Percentiles rank a stretch among this genome's conserved stretches.
Conservation (phyloP, 768 basidiomycete species). For the Leucosporidium creatinivorum region DNA sequence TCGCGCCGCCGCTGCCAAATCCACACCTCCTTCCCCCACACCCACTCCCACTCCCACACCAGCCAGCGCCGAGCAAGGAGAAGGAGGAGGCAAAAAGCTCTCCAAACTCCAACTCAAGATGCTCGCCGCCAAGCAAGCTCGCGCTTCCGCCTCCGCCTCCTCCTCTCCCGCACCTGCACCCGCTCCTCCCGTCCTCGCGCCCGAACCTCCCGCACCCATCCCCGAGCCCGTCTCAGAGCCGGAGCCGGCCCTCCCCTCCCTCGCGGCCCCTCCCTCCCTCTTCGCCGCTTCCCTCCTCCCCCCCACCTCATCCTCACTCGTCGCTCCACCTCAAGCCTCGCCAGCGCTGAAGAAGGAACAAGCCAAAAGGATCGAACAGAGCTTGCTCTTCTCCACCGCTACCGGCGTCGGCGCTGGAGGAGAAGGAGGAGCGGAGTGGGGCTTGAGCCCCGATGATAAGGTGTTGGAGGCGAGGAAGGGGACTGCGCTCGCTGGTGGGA, state of each 20-base stretch:
- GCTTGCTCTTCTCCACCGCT: slow-evolving; percentile 25
- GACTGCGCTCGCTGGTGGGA: slow-evolving; percentile 43
- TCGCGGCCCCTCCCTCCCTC: too few species aligned
- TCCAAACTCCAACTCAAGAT: slow-evolving; percentile 36
- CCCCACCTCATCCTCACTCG: background rate
- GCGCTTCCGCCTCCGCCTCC: background rate
- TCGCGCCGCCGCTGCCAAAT: background rate
- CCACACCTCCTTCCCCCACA: slow-evolving; percentile 1
- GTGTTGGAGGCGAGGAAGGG: slow-evolving; percentile 72
- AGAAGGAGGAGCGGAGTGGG: background rate
- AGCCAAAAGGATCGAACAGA: background rate
- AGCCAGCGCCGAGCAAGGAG: background rate
- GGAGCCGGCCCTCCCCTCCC: too few species aligned
- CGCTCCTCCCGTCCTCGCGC: too few species aligned
- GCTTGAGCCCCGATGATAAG: slow-evolving; percentile 79
- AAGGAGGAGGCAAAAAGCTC: slow-evolving; percentile 22
- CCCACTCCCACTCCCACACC: too few species aligned
- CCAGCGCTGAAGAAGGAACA: too few species aligned
- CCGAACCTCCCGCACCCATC: too few species aligned
- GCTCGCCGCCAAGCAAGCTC: background rate
- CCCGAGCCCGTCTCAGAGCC: too few species aligned
- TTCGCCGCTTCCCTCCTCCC: background rate
- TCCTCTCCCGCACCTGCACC: background rate
- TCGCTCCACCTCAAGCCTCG: slow-evolving; percentile 21
- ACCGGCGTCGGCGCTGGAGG: background rate